Base-by-base conservation (phyloP, 148 eudicot species). In the Chenopodium suecicum region DNA sequence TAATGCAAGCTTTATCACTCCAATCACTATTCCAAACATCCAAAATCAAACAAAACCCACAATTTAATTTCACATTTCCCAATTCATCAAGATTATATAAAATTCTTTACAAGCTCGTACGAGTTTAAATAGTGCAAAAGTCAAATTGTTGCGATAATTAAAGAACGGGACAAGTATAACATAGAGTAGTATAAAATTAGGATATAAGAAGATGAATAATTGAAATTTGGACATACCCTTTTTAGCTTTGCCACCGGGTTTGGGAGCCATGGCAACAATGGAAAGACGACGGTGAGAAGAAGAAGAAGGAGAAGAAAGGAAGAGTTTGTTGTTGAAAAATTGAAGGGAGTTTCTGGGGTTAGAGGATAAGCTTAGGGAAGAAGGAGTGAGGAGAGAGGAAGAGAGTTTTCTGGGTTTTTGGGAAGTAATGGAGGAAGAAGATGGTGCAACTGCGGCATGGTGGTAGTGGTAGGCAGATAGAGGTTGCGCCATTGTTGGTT, bases 1-100 rank as follows among this genome's bases (percentile, higher is more conserved):
- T 70, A 96, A 86, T 14, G 98, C 98, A 69, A 96, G 89, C 92
- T 96, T 94, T 56, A 96, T 90, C 62, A 96, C 62, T 81, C 97
- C 99, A 70, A 94, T 86, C 85, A 96, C 99, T 96, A 86, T 64
- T n/a, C 0, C 17, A 17, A 19, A 50, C 44, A 48, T 41, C 44
- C 44, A 41, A 41, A 41, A 41, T 41, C 44, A 41, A 41, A 41
- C 8, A 41, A 41, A 41, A 41, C 8, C 44, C 44, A 41, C 44
- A 41, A 41, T 41, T 41, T 6, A 41, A 41, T 5, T 0, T 41
- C 44, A 41, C 44, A 23, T 48, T 41, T 73, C 58, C 75, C 62
- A 56, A 56, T 56, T 3, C 62, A 56, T 56, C 62, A 56, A 27
- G 29, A 27, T 27, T 27, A 27, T 27, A 27, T 27, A 27, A 27